These are phyloP conservation scores for Rhodotorula sp. DNA, from an alignment of 1,284 basidiomycete genomes.

Conservation along the genomic window DNA sequence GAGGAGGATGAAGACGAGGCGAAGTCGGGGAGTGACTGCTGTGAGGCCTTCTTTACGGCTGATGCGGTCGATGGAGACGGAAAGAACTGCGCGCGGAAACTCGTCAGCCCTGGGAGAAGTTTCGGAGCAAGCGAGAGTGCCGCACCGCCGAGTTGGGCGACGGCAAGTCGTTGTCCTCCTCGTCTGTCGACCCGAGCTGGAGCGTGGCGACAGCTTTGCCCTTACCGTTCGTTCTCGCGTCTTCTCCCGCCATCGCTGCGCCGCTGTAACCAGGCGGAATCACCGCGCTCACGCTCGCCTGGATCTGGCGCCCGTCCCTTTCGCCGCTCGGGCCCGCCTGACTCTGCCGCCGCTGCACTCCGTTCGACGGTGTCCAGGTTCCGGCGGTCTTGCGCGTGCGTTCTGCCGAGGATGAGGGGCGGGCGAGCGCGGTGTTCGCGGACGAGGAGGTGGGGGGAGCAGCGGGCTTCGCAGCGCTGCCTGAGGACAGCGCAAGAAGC, in stretches of 20 bases:
- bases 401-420: not conserved
- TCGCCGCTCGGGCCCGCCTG: not conserved
- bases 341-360: not conserved
- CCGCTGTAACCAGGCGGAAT: not conserved
- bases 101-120: not conserved
- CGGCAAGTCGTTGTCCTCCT: not conserved
- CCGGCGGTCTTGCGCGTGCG: not conserved
- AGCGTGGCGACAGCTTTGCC: not conserved
- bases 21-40: no score
- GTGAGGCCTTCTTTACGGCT: not conserved
- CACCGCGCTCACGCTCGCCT: not conserved
- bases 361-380: not conserved
- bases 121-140: not conserved
- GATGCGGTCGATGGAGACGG: not conserved
- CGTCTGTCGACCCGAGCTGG: not conserved
- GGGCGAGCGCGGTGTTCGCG: not conserved
- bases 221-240: not conserved
- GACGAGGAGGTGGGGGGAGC: slow-evolving; percentile 9
- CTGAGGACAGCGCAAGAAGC: not conserved
- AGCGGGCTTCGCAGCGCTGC: not conserved
- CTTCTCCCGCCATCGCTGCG: no score
- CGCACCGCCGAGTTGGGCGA: not conserved
- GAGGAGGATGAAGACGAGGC: no score
- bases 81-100: not conserved
- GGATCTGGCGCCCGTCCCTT: no score